Evolutionary conservation across 2,329 filamentous ascomycete genomes (phyloP).

Genomic region (Penicillium sp.): DNA sequence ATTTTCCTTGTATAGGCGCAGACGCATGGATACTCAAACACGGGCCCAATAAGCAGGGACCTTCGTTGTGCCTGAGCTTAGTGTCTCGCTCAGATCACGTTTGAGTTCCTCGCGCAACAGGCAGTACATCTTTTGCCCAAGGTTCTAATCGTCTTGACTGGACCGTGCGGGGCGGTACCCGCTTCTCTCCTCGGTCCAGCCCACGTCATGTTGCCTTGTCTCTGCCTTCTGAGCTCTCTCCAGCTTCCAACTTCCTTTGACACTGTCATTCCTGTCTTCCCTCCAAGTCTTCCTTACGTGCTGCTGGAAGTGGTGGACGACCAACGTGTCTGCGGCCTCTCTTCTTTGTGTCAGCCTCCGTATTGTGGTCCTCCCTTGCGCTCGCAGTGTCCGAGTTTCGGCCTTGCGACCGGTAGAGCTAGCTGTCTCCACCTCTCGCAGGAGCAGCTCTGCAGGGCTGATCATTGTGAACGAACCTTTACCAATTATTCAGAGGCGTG

Average conservation of each 20-base stretch:
- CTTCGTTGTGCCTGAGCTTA: neutral
- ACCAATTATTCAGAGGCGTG: neutral
- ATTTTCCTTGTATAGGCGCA: neutral
- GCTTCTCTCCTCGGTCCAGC: conserved; percentile 12
- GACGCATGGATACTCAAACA: neutral
- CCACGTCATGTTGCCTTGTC: conserved; percentile 21
- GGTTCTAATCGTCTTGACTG: neutral
- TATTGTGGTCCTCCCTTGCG: conserved; percentile 3
- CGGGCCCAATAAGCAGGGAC: neutral
- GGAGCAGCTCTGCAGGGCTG: conserved; percentile 18
- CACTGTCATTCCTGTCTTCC: neutral
- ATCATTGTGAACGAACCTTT: conserved; percentile 2
- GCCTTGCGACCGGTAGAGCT: conserved; percentile 7
- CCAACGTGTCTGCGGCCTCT: neutral
- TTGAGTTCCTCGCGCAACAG: neutral
- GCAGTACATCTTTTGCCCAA: neutral
- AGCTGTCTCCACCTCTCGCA: conserved; percentile 15
- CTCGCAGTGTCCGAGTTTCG: neutral
- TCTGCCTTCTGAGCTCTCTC: conserved; percentile 2
- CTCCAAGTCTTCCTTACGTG: neutral
- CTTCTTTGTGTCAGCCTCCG: neutral
- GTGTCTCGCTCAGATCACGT: neutral
- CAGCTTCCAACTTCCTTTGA: conserved; percentile 1
- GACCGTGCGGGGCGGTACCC: conserved; percentile 5
- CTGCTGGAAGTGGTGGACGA: neutral